phyloP scores from a whole-genome alignment of 805 yeast species.

The Zygotorulaspora sp. region DNA sequence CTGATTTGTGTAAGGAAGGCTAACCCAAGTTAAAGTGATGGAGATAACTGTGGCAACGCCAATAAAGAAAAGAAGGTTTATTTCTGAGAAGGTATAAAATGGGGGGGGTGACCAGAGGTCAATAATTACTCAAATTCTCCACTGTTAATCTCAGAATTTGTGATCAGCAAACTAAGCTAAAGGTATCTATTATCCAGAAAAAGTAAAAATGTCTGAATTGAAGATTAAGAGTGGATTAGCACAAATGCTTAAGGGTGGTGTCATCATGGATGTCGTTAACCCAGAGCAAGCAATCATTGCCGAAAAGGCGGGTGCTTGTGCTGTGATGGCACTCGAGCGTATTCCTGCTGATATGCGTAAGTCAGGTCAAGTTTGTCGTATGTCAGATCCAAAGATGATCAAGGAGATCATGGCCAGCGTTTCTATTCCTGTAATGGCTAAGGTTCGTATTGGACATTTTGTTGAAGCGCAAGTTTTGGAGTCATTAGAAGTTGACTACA shows the following conservation, averaged over 20 bases:
- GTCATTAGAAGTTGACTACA: constrained; percentile 68
- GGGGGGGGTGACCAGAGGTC: too few relatives aligned
- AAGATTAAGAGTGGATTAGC: constrained; percentile 74
- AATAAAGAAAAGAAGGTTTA: too few relatives aligned
- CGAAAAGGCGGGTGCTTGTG: constrained; percentile 81
- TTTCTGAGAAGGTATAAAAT: too few relatives aligned
- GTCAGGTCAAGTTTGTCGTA: constrained; percentile 77
- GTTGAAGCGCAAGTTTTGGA: constrained; percentile 79
- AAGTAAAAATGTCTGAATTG: constrained; percentile 28
- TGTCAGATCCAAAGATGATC: constrained; percentile 82
- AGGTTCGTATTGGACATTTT: constrained; percentile 76
- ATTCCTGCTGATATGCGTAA: constrained; percentile 84
- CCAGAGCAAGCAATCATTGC: constrained; percentile 79
- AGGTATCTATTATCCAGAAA: too few relatives aligned
- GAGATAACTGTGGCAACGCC: too few relatives aligned
- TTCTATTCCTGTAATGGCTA: constrained; percentile 78
- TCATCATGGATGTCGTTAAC: constrained; percentile 68
- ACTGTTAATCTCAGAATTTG: too few relatives aligned
- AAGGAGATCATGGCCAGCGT: constrained; percentile 61
- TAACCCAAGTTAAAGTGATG: neutral
- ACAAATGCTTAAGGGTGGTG: constrained; percentile 80
- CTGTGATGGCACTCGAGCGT: constrained; percentile 83
- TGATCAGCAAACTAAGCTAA: too few relatives aligned
- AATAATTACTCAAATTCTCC: too few relatives aligned
- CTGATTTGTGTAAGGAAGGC: neutral